Percentiles rank a stretch among this genome's conserved stretches.
Evolutionary conservation across 495 filamentous ascomycete species (phyloP).

Genomic region (Gamarada debralockiae): DNA sequence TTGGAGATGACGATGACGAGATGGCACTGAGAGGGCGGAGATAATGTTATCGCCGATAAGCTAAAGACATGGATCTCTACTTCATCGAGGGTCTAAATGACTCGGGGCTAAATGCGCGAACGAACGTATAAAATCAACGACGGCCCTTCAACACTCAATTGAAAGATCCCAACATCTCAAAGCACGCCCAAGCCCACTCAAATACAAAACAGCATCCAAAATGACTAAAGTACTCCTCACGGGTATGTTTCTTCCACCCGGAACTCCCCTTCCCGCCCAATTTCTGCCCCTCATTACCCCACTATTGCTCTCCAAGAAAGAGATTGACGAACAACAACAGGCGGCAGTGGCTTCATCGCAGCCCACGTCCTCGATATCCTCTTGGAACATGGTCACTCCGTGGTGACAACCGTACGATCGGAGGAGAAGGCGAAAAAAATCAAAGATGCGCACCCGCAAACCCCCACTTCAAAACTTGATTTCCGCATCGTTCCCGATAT

Average conservation of each 20-base stretch:
- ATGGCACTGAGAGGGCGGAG: too few relatives aligned
- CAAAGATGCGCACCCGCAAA: slow-evolving; percentile 57
- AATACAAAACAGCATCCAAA: neutral
- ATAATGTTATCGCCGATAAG: too few relatives aligned
- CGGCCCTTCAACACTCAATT: too few relatives aligned
- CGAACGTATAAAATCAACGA: too few relatives aligned
- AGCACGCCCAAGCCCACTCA: too few relatives aligned
- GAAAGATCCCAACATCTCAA: too few relatives aligned
- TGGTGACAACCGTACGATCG: slow-evolving; percentile 81
- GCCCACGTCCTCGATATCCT: slow-evolving; percentile 69
- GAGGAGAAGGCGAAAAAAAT: slow-evolving; percentile 76
- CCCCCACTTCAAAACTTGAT: slow-evolving; percentile 59
- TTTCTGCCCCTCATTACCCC: slow-evolving; percentile 9
- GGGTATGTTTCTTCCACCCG: slow-evolving; percentile 31
- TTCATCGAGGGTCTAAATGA: too few relatives aligned
- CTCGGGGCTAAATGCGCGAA: too few relatives aligned
- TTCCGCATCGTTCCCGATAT: slow-evolving; percentile 84
- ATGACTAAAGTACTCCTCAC: slow-evolving; percentile 61
- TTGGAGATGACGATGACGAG: too few relatives aligned
- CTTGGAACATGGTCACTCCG: slow-evolving; percentile 51
- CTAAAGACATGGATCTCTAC: too few relatives aligned
- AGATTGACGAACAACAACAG: slow-evolving; percentile 24
- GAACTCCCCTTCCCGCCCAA: too few relatives aligned
- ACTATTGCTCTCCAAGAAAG: slow-evolving; percentile 1
- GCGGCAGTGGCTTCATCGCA: slow-evolving; percentile 70